Evolutionary conservation across 192 early-diverging fungal genomes (phyloP), one percentile per base, ranked within the genome.

Genomic region (Coemansia sp.): DNA sequence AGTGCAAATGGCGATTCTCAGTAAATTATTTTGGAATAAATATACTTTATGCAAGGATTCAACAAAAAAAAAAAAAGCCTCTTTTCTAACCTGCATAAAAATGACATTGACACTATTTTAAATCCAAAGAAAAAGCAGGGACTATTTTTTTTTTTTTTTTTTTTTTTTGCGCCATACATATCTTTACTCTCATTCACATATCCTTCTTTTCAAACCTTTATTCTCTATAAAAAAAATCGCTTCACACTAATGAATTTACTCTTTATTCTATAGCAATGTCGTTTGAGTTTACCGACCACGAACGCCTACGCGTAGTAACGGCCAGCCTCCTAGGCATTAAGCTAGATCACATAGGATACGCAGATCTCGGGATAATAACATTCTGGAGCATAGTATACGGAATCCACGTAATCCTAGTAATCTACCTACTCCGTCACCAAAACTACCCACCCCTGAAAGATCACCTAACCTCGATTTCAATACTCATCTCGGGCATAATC

Each of bases 271-370:
- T 68, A 14, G 33, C 4, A 7, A 79, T 80, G 78, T 69, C 69
- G 3, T 81, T 81, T 39, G 70, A 41, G 36, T 70, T 31, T 31
- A 75, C 73, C 12, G 47, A 69, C 6, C 47, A 58, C 34, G 78
- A 81, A 61, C 66, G 66, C 53, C 14, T 69, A 16, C 73, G 78
- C 10, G 78, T 81, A 9, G 7, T 39, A 3, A 10, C 69, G 12
- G 73, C 73, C 25, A 69, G 66, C 18, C 0, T 81, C 6, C 6
- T 72, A 3, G 78, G 78, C 6, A 35, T 72, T 4, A 18, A 59
- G 2, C 13, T 72, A 7, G 78, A 81, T n/a, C 68, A 42, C 11
- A 81, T 81, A 4, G 70, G 77, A 12, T 61, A 75, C 34, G 14
- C n/a, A 11, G 78, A 80, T 50, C 62, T 80, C 14, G 65, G 47